Evolutionary conservation across 2,329 filamentous ascomycete genomes (phyloP), one percentile per base, ranked within the genome.

Genomic region (Paracoccidioides brasiliensis): DNA sequence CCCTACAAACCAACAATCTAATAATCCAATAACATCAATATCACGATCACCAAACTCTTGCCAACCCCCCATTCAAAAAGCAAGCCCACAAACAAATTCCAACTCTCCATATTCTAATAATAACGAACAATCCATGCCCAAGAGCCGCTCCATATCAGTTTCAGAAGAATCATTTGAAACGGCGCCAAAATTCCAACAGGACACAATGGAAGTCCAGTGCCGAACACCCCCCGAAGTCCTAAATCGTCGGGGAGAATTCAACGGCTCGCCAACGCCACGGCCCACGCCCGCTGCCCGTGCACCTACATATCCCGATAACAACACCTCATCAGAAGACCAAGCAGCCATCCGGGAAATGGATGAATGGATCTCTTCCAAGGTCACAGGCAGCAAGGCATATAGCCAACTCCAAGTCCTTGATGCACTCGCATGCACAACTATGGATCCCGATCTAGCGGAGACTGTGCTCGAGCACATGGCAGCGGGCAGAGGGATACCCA

Each of bases 341-440:
- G 12, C 37, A 22, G 22, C 37, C 33, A 28, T 41, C 49, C 22
- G 42, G 15, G 55, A 69, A 40, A 59, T 72, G n/a, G 68, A 72
- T 37, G 59, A 62, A 28, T 75, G 72, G 72, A 71, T 75, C 37
- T 64, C 70, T 15, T 58, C 64, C 12, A 67, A 66, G 15, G 57
- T 69, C 30, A 59, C 58, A n/a, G 58, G 58, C 15, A 66, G 70
- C 6, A 64, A 63, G 14, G 63, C 63, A 5, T 59, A 57, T 49
- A 64, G 67, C 32, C 60, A 66, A 51, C 61, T 64, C 3, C 65
- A 68, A 55, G 58, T 70, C 5, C 61, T 69, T 30, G 56, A 66
- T 8, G 70, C 70, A 14, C 60, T 75, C 22, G 64, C 63, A 37
- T 69, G 67, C 57, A 71, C 72, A 6, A 73, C 67, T 48, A 72